phyloP scores from a whole-genome alignment of 1,139 yeast genomes.

The Yamadazyma songkhlaensis region DNA sequence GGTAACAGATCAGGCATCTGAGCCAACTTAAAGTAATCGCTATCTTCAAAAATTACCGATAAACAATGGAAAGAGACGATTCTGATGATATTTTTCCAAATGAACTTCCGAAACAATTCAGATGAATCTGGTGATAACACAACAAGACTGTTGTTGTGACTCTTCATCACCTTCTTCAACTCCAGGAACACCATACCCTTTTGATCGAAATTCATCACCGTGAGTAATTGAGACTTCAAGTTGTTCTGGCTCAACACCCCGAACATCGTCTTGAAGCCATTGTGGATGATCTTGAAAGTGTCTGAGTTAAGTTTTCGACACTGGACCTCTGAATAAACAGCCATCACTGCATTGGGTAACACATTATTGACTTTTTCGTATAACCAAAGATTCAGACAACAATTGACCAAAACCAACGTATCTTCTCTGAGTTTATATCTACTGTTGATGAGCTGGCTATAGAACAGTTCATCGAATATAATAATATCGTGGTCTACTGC shows the following conservation, averaged over 20 bases:
- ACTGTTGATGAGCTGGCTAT: constrained; percentile 3
- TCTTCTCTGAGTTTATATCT: not conserved
- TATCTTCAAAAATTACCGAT: constrained; percentile 22
- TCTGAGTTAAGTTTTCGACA: constrained; percentile 13
- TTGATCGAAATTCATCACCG: constrained; percentile 2
- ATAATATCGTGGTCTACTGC: constrained; percentile 11
- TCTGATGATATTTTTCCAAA: constrained; percentile 16
- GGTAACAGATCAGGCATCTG: constrained; percentile 11
- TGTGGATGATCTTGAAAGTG: constrained; percentile 5
- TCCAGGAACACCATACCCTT: constrained; percentile 3
- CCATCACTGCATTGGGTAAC: constrained; percentile 12
- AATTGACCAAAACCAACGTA: constrained; percentile 16
- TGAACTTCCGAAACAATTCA: constrained; percentile 6
- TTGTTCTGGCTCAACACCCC: constrained; percentile 2
- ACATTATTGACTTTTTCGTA: constrained; percentile 8
- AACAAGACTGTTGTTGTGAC: not conserved
- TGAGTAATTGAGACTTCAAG: not conserved
- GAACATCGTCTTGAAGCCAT: constrained; percentile 3
- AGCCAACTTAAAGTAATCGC: constrained; percentile 15
- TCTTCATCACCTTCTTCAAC: not conserved
- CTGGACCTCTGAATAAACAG: constrained; percentile 16
- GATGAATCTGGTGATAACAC: constrained; percentile 1
- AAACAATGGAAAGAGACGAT: constrained; percentile 17
- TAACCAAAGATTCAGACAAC: constrained; percentile 17
- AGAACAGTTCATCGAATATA: constrained; percentile 11